A percentile compares a stretch with the other conserved stretches of the same genome.
These are phyloP conservation scores for Fennellomyces sp. DNA, from an alignment of 371 early-diverging fungal genomes.

Conservation along the genomic window DNA sequence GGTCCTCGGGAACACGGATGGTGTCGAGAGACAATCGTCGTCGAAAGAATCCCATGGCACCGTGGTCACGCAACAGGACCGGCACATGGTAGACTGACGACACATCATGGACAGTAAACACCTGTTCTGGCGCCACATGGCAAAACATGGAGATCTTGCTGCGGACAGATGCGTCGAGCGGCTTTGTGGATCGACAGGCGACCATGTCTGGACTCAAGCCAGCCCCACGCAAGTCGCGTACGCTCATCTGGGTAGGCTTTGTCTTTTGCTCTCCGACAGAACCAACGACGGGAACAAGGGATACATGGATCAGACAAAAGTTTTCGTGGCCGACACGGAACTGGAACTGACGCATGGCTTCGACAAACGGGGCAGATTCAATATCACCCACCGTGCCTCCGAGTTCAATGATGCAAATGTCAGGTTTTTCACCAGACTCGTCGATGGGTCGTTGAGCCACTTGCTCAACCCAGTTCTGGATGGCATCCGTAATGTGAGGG, in stretches of 20 bases:
- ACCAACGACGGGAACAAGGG: conserved; percentile 96
- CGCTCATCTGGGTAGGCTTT: conserved; percentile 97
- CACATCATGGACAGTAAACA: conserved; percentile 94
- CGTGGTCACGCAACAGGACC: conserved; percentile 85
- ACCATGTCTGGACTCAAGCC: conserved; percentile 97
- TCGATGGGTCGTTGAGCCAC: conserved; percentile 89
- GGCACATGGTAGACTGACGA: conserved; percentile 97
- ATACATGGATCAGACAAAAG: conserved; percentile 97
- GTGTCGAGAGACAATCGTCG: conserved; percentile 79
- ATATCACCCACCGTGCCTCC: conserved; percentile 99
- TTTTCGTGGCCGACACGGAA: conserved; percentile 98
- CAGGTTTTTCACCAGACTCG: conserved; percentile 85
- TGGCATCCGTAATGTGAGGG: conserved; percentile 97
- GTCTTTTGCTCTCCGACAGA: conserved; percentile 99
- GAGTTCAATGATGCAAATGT: conserved; percentile 98
- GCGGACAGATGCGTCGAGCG: conserved; percentile 80
- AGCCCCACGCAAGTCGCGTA: conserved; percentile 94
- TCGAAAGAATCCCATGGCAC: conserved; percentile 80
- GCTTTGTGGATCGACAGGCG: conserved; percentile 91
- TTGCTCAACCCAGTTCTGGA: conserved; percentile 97
- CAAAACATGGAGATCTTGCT: conserved; percentile 98
- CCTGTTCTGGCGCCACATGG: conserved; percentile 91
- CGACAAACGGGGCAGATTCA: conserved; percentile 98
- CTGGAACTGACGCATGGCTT: conserved; percentile 99
- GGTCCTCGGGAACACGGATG: conserved; percentile 54